A percentile compares a stretch with the other conserved stretches of the same genome.
These are phyloP conservation scores for Malania oleifera DNA, from an alignment of 164 flowering plant species.

Conservation along the genomic window DNA sequence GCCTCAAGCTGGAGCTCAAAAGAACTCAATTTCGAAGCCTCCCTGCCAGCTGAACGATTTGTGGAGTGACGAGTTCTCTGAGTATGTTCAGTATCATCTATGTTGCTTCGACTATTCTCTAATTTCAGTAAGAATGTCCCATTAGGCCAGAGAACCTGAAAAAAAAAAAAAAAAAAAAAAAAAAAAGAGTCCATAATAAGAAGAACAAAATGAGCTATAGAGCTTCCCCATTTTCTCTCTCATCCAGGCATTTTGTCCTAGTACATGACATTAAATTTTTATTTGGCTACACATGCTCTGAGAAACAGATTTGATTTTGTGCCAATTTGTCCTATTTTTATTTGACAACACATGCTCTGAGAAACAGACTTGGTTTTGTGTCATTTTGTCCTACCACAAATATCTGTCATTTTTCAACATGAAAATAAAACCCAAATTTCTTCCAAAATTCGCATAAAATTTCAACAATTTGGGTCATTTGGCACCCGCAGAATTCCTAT, in stretches of 20 bases:
- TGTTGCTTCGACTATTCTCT: conserved; percentile 17
- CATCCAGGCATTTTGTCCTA: not conserved
- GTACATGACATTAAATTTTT: too few relatives aligned
- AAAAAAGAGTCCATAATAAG: conserved; percentile 8
- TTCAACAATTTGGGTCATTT: too few relatives aligned
- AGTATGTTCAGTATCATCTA: conserved; percentile 20
- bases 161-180: conserved; percentile 12
- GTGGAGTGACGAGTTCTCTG: conserved; percentile 21
- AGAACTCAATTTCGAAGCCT: conserved; percentile 38
- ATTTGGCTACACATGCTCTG: too few relatives aligned
- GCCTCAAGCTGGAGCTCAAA: conserved; percentile 93
- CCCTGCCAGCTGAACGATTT: conserved; percentile 25
- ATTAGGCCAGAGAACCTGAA: conserved; percentile 86
- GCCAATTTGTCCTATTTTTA: too few relatives aligned
- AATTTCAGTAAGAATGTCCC: conserved; percentile 68
- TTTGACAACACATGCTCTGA: too few relatives aligned
- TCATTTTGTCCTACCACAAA: too few relatives aligned
- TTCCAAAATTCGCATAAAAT: too few relatives aligned
- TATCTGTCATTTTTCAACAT: too few relatives aligned
- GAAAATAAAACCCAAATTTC: too few relatives aligned
- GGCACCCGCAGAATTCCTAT: too few relatives aligned
- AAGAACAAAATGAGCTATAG: not conserved
- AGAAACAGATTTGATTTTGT: too few relatives aligned
- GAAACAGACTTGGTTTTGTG: too few relatives aligned
- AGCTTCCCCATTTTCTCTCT: not conserved